Base-by-base conservation (phyloP, 169 alveolate genomes). In the Theileria equi region DNA sequence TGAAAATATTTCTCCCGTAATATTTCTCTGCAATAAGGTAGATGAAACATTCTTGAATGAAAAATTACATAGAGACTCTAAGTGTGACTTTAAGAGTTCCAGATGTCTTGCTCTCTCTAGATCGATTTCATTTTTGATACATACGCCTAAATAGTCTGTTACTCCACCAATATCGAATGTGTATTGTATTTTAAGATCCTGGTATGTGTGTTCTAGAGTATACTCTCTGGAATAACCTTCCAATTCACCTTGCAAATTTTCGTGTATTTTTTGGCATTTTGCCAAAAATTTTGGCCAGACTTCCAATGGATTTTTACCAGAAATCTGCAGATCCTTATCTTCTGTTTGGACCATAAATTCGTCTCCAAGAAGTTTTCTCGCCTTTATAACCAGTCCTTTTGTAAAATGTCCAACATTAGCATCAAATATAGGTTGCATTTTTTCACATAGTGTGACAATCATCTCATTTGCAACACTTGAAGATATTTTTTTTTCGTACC, bases 361-460 rank as follows among this genome's bases (percentile, higher is more conserved):
- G 76, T 71, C 64, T 29, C 67, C 81, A 17, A 86, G 63, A 35
- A 44, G 72, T 6, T 64, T 52, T 10, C 81, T 44, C 35, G 88
- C 80, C 61, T 66, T 63, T 41, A 70, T 43, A 5, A 81, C 61
- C 45, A 80, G 50, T 21, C 50, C 69, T 21, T 76, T 61, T 43
- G 80, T 82, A 0, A 63, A 47, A 35, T 52, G 78, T 41, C 71
- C 61, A 58, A 86, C 52, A 31, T 57, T 44, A 23, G 78, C 67
- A 45, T 86, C 92, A 19, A 86, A 85, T 31, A 49, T 67, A 11
- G 64, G 59, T 58, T 86, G 92, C 38, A 81, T 31, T 64, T 76
- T 85, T 23, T 58, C 60, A n/a, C 69, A 55, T 10, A 74, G 31
- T 2, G 73, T 35, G 29, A 11, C 16, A 7, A 70, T 29, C 35